Percentiles rank a stretch among this genome's conserved stretches.
Conservation (phyloP, 2,329 filamentous ascomycete species). For the Pyrenophora teres region DNA sequence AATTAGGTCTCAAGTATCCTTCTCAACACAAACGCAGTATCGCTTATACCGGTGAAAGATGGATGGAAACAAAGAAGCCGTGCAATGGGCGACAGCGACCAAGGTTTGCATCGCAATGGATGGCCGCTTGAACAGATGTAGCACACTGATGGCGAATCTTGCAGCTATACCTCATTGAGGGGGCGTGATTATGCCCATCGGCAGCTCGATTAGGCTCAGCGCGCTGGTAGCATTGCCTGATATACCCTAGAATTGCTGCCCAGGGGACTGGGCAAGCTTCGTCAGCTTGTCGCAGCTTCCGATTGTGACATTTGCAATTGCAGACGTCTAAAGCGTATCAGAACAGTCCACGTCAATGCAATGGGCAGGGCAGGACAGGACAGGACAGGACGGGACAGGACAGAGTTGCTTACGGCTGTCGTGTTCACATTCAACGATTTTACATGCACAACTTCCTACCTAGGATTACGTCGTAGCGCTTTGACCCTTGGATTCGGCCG, state of each 20-base stretch:
- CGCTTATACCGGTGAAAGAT: too few relatives aligned
- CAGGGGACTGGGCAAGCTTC: constrained; percentile 5
- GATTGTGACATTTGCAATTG: not conserved
- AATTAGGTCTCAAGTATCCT: too few relatives aligned
- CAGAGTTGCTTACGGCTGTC: too few relatives aligned
- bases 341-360: too few relatives aligned
- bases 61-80: too few relatives aligned
- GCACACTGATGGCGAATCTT: not conserved
- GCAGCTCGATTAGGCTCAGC: not conserved
- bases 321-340: too few relatives aligned
- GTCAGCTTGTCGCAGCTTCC: constrained; percentile 6
- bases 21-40: too few relatives aligned
- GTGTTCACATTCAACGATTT: not conserved
- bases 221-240: constrained; percentile 3
- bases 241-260: constrained; percentile 10
- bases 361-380: too few relatives aligned
- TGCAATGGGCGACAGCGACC: too few relatives aligned
- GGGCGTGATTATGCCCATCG: constrained; percentile 1
- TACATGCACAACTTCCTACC: not conserved
- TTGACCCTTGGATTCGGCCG: constrained; percentile 14
- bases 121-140: not conserved
- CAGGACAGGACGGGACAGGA: too few relatives aligned
- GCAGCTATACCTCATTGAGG: not conserved
- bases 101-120: too few relatives aligned
- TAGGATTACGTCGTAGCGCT: constrained; percentile 15